phyloP scores from a whole-genome alignment of 352 stramenopile species.

The Phytophthora crassamura region DNA sequence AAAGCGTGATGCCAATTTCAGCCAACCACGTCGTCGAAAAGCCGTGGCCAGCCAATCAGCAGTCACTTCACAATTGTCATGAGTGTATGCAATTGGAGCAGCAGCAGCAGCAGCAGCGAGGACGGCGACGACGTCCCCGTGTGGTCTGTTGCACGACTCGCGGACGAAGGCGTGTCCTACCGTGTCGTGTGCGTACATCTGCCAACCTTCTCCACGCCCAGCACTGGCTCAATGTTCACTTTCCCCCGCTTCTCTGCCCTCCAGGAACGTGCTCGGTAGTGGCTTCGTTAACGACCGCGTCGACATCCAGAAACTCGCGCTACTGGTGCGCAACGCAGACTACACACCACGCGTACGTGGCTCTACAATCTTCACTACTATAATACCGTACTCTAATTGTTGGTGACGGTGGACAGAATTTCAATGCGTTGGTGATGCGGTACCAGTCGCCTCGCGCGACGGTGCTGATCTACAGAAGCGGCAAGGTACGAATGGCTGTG shows the following conservation, averaged over 20 bases:
- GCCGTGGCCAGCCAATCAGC: slow-evolving; percentile 22
- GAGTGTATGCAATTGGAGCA: slow-evolving; percentile 37
- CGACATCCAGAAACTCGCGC: slow-evolving; percentile 68
- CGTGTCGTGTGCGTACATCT: slow-evolving; percentile 58
- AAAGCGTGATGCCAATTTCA: too few species aligned
- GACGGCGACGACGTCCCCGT: slow-evolving; percentile 20
- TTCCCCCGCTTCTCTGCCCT: not conserved
- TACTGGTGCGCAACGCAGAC: slow-evolving; percentile 77
- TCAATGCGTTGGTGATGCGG: slow-evolving; percentile 71
- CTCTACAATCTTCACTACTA: not conserved
- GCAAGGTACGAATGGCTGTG: slow-evolving; percentile 49
- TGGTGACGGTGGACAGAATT: slow-evolving; percentile 41
- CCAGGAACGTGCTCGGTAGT: slow-evolving; percentile 71
- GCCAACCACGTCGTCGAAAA: not conserved
- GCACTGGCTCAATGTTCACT: slow-evolving; percentile 1
- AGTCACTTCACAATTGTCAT: slow-evolving; percentile 22
- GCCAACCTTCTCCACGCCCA: not conserved
- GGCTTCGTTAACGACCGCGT: slow-evolving; percentile 58
- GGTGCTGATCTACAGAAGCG: slow-evolving; percentile 67
- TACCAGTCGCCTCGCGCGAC: slow-evolving; percentile 66
- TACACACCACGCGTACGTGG: slow-evolving; percentile 61
- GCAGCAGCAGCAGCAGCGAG: slow-evolving; percentile 5
- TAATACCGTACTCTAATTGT: not conserved
- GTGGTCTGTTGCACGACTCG: slow-evolving; percentile 54
- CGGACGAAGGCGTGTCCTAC: slow-evolving; percentile 59